Evolutionary conservation across 805 yeast genomes (phyloP).

Genomic region (Saturnispora besseyi): DNA sequence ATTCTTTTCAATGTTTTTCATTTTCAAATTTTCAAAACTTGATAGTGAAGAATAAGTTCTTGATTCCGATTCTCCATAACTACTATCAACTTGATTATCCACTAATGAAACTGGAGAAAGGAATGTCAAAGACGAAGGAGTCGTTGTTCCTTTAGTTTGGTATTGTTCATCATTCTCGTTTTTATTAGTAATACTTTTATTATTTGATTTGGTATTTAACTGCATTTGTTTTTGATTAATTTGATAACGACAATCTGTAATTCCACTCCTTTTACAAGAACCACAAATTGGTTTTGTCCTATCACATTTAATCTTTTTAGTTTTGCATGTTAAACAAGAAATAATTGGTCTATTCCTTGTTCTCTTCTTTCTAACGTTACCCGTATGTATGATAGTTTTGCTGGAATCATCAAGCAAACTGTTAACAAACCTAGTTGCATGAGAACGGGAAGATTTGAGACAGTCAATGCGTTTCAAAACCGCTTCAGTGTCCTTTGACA

Average conservation of each 20-base stretch:
- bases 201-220: background rate
- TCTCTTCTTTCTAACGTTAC: constrained; percentile 13
- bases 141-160: background rate
- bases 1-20: background rate
- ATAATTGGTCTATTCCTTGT: constrained; percentile 41
- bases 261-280: constrained; percentile 19
- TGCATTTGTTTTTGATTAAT: background rate
- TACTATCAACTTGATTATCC: background rate
- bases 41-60: background rate
- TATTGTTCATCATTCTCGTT: background rate
- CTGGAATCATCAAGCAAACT: background rate
- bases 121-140: background rate
- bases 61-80: background rate
- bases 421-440: background rate
- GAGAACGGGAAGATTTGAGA: background rate
- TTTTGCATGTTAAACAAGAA: constrained; percentile 33
- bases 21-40: background rate
- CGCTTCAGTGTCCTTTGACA: background rate
- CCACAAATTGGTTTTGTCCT: constrained; percentile 28
- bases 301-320: constrained; percentile 40
- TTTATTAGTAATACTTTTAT: background rate
- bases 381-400: background rate
- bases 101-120: background rate
- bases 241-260: constrained; percentile 8
- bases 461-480: background rate